Conservation (phyloP, 306 rosid species). For the Citrullus colocynthis region DNA sequence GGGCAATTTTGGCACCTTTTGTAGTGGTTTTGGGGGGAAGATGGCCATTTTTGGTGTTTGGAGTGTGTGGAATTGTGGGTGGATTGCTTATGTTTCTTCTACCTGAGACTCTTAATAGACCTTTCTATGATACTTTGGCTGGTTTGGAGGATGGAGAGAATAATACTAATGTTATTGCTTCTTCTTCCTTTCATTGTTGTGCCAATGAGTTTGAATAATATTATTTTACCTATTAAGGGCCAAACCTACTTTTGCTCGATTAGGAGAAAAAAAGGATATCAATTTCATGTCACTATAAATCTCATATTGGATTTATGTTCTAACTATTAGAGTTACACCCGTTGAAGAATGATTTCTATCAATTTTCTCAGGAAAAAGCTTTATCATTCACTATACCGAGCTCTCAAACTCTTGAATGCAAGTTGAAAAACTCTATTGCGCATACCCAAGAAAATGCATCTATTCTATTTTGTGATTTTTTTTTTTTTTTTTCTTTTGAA, state of each 20-base stretch:
- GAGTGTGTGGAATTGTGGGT: slow-evolving; percentile 25
- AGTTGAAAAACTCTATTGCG: too few relatives aligned
- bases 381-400: too few relatives aligned
- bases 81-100: slow-evolving; percentile 37
- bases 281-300: too few relatives aligned
- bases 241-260: neutral
- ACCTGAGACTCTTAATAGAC: slow-evolving; percentile 42
- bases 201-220: neutral
- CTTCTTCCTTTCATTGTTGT: neutral
- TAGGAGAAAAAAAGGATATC: too few relatives aligned
- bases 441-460: too few relatives aligned
- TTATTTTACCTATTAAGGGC: neutral
- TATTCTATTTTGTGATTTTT: too few relatives aligned
- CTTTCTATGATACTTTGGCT: slow-evolving; percentile 35
- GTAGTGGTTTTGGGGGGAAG: slow-evolving; percentile 44
- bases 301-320: too few relatives aligned
- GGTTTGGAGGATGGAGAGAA: slow-evolving; percentile 24
- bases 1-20: slow-evolving; percentile 44
- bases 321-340: too few relatives aligned
- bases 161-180: neutral
- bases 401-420: too few relatives aligned
- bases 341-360: too few relatives aligned
- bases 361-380: too few relatives aligned
- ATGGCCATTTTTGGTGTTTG: slow-evolving; percentile 35
- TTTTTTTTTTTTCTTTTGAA: too few relatives aligned